Conservation (phyloP, 805 yeast species). For the Lipomyces orientalis region DNA sequence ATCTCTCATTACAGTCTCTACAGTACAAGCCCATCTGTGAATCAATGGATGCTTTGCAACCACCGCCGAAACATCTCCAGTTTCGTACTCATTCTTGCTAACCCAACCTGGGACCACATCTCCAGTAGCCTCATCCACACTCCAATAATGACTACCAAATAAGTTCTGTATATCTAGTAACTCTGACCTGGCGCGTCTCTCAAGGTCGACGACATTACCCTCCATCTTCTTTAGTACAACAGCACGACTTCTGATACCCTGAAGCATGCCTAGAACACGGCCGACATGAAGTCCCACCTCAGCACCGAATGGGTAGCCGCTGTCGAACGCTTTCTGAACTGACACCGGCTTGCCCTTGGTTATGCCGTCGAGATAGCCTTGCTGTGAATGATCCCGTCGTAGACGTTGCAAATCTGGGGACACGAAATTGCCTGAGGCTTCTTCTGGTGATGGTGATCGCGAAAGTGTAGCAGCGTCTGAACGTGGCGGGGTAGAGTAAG, state of each 20-base stretch:
- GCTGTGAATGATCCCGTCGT: constrained; percentile 66
- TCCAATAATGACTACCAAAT: constrained; percentile 22
- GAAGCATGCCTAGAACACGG: constrained; percentile 60
- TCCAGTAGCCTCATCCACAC: constrained; percentile 22
- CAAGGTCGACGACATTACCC: constrained; percentile 6
- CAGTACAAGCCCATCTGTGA: constrained; percentile 52
- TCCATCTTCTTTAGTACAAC: background rate
- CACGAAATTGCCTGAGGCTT: background rate
- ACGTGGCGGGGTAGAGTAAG: background rate
- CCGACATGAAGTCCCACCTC: constrained; percentile 71
- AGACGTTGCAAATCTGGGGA: constrained; percentile 39
- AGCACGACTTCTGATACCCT: constrained; percentile 44
- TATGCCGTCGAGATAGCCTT: constrained; percentile 85
- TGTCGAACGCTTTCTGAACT: constrained; percentile 81
- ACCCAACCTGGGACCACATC: constrained; percentile 22
- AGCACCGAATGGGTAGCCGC: constrained; percentile 79
- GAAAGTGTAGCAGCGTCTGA: background rate
- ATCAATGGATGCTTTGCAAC: constrained; percentile 50
- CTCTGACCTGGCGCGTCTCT: constrained; percentile 16
- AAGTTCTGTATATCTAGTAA: constrained; percentile 18
- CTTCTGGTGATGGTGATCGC: background rate
- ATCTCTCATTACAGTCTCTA: constrained; percentile 18
- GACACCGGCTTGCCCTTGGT: constrained; percentile 68
- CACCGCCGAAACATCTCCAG: constrained; percentile 8
- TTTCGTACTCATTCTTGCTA: background rate